A percentile compares a stretch with the other conserved stretches of the same genome.
These are phyloP conservation scores for Mucor velutinosus DNA, from an alignment of 371 early-diverging fungal species.

Conservation along the genomic window DNA sequence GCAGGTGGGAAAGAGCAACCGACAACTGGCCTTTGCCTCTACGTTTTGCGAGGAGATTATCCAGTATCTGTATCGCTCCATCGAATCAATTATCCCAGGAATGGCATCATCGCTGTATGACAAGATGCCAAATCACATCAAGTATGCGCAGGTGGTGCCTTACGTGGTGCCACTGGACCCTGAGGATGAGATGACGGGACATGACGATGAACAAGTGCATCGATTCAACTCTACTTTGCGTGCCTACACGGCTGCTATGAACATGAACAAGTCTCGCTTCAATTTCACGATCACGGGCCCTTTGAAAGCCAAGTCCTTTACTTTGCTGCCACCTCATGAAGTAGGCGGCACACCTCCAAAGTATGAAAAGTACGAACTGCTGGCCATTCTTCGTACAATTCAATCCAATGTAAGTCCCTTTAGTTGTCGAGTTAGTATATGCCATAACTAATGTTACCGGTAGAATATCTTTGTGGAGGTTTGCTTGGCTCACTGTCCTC, in stretches of 20 bases:
- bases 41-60: slow-evolving; percentile 36
- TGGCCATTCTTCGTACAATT: slow-evolving; percentile 36
- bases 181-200: slow-evolving; percentile 19
- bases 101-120: slow-evolving; percentile 14
- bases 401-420: slow-evolving; percentile 35
- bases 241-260: slow-evolving; percentile 45
- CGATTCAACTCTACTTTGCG: slow-evolving; percentile 27
- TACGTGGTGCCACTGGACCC: slow-evolving; percentile 7
- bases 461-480: slow-evolving; percentile 39
- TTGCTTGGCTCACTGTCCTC: slow-evolving; percentile 23
- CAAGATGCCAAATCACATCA: slow-evolving; percentile 22
- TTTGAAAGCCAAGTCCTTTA: slow-evolving; percentile 18
- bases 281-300: slow-evolving; percentile 19
- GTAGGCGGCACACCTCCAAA: slow-evolving; percentile 17
- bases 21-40: slow-evolving; percentile 35
- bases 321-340: slow-evolving; percentile 33
- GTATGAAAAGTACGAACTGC: slow-evolving; percentile 40
- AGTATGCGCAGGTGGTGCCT: slow-evolving; percentile 5
- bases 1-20: slow-evolving; percentile 22
- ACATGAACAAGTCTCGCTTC: slow-evolving; percentile 41
- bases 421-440: neutral
- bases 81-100: slow-evolving; percentile 26
- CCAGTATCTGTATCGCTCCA: slow-evolving; percentile 33
- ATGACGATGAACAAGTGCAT: slow-evolving; percentile 9
- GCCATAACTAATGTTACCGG: neutral